Percentiles rank a stretch among this genome's conserved stretches.
phyloP scores from a whole-genome alignment of 2,329 filamentous ascomycete species.

The Davidsoniella eucalypti region DNA sequence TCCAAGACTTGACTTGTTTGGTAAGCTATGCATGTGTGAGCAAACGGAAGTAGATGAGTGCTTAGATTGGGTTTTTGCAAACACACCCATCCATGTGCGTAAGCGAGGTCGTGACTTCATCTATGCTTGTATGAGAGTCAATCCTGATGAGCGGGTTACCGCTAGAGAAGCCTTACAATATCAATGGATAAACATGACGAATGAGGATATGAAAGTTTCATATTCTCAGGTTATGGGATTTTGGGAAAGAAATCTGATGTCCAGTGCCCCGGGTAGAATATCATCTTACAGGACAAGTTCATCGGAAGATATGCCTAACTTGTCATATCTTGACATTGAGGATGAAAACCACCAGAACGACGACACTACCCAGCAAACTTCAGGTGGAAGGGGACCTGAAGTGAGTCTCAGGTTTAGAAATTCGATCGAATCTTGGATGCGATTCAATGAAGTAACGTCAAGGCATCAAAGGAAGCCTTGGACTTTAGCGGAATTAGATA shows the following conservation, averaged over 20 bases:
- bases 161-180: constrained; percentile 5
- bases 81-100: background rate
- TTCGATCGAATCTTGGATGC: no score
- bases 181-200: constrained; percentile 5
- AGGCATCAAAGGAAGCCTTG: no score
- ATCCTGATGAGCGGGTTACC: constrained; percentile 5
- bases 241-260: background rate
- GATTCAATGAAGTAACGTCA: no score
- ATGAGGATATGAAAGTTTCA: constrained; percentile 4
- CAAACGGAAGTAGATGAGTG: background rate
- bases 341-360: no score
- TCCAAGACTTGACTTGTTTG: background rate
- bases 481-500: no score
- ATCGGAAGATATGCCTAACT: no score
- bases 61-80: background rate
- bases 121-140: constrained; percentile 2
- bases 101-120: constrained; percentile 9
- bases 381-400: no score
- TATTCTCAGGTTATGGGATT: constrained; percentile 3
- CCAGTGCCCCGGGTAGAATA: no score
- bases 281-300: no score
- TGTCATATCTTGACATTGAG: no score
- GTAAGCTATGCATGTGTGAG: background rate
- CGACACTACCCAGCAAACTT: no score
- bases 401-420: no score